Percentiles rank a stretch among this genome's conserved stretches.
These are phyloP conservation scores for Vanrija humicola DNA, from an alignment of 1,284 basidiomycete species.

Conservation along the genomic window DNA sequence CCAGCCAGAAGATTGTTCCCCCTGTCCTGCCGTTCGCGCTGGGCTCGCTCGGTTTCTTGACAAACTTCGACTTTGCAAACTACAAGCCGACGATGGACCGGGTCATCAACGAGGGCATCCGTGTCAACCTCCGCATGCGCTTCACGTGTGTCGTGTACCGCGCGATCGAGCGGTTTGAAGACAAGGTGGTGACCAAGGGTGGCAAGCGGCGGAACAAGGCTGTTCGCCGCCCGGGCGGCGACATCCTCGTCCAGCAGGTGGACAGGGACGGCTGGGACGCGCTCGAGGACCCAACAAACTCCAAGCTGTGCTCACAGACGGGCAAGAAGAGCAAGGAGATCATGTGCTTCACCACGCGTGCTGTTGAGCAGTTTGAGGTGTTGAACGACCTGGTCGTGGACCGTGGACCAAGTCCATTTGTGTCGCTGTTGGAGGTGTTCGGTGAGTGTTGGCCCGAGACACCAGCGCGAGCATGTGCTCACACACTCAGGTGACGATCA, in stretches of 20 bases:
- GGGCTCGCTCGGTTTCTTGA: slow-evolving; percentile 97
- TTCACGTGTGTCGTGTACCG: slow-evolving; percentile 99
- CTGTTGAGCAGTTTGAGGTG: slow-evolving; percentile 96
- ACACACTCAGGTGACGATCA: slow-evolving; percentile 66
- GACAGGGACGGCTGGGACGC: slow-evolving; percentile 90
- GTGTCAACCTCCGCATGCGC: slow-evolving; percentile 96
- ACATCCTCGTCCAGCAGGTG: slow-evolving; percentile 88
- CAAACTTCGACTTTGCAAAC: slow-evolving; percentile 93
- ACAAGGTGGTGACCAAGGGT: slow-evolving; percentile 29
- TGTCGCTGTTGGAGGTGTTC: slow-evolving; percentile 92
- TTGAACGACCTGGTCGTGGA: slow-evolving; percentile 98
- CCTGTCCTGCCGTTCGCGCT: slow-evolving; percentile 96
- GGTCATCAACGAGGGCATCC: slow-evolving; percentile 86
- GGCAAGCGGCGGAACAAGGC: slow-evolving; percentile 61
- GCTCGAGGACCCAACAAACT: slow-evolving; percentile 61
- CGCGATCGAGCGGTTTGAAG: slow-evolving; percentile 66
- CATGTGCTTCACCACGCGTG: slow-evolving; percentile 93
- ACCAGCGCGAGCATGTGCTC: too few relatives aligned
- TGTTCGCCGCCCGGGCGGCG: slow-evolving; percentile 83
- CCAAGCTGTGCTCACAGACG: not conserved
- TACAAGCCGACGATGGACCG: slow-evolving; percentile 83
- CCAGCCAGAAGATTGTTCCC: slow-evolving; percentile 83
- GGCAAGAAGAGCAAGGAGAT: slow-evolving; percentile 83
- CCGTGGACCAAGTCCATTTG: slow-evolving; percentile 95
- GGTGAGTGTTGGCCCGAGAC: slow-evolving; percentile 53